Percentiles rank a stretch among this genome's conserved stretches.
Conservation (phyloP, 202 grass and related monocot species). For the Schoenoplectus triqueter region DNA sequence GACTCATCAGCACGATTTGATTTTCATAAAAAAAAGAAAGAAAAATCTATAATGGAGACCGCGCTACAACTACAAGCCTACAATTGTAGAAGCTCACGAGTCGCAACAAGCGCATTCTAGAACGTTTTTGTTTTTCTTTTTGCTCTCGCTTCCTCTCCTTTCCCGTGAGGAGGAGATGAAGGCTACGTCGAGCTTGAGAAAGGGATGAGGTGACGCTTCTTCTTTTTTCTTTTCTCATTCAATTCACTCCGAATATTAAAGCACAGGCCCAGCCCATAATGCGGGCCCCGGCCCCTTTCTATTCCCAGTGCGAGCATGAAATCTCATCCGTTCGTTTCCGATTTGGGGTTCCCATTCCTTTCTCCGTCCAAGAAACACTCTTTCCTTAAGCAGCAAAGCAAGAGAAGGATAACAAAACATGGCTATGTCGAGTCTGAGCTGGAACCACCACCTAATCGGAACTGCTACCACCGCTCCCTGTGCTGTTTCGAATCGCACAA, state of each 20-base stretch:
- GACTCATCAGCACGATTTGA: too few species aligned
- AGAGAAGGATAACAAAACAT: constrained; percentile 14
- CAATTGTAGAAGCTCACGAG: too few species aligned
- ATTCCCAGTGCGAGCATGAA: background rate
- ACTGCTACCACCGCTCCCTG: constrained; percentile 13
- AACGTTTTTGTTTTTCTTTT: too few species aligned
- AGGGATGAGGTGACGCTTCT: too few species aligned
- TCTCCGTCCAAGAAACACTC: background rate
- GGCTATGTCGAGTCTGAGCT: constrained; percentile 40
- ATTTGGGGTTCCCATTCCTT: background rate
- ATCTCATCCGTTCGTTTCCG: constrained; percentile 18
- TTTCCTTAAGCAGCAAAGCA: background rate
- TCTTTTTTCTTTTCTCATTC: too few species aligned
- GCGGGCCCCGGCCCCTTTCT: background rate
- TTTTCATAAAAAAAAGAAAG: too few species aligned
- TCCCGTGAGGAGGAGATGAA: too few species aligned
- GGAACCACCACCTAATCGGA: constrained; percentile 40
- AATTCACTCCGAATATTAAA: background rate
- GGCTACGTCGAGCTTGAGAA: too few species aligned
- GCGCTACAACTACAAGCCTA: too few species aligned
- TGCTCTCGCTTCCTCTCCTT: too few species aligned
- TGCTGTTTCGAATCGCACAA: background rate
- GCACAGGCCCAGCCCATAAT: background rate
- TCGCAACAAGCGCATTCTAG: too few species aligned
- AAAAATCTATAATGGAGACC: too few species aligned